Evolutionary conservation across 2,329 filamentous ascomycete genomes (phyloP), one percentile per base, ranked within the genome.

Genomic region (Trichocomaceae sp.): DNA sequence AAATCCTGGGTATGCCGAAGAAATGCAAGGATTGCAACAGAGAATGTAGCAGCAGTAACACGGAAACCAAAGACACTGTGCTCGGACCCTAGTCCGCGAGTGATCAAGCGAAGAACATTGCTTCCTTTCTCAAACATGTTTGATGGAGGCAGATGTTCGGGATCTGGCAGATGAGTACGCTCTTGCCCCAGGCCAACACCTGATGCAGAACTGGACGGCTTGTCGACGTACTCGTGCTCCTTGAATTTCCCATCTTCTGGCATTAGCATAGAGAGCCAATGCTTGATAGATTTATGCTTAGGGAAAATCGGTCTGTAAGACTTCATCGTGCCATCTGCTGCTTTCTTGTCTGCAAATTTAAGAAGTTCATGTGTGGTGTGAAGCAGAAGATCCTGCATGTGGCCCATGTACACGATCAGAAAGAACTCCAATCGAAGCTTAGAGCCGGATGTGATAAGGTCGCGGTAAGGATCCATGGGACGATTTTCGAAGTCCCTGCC

Each of bases 11-110:
- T 86, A 20, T 79, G 66, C 39, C 78, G 74, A 6, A 90, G 72
- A 63, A 82, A 89, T 0, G 79, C 83, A 2, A 88, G 67, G 49
- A 91, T 81, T 0, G 81, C 86, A 42, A 90, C 75, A 2, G 81
- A 85, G 79, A 90, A 83, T 0, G 86, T 89, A 0, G 87, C 87
- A 60, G 82, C 84, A 0, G 85, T 85, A 17, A 82, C 84, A 12
- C 39, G 17, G 39, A 42, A 22, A 42, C 39, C 39, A 22, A 42
- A 42, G 8, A 42, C 10, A 5, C 17, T 20, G 8, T 42, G 17
- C 10, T 19, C 17, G 5, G 39, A 42, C 9, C 3, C 17, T 12
- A 42, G 5, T 12, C 17, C 17, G 13, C 19, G 17, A 12, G 17
- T 12, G 22, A 42, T 22, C 17, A 5, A 20, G 17, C 39, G 39